phyloP scores from a whole-genome alignment of 805 yeast genomes.

The Gaillardinia entomophila region DNA sequence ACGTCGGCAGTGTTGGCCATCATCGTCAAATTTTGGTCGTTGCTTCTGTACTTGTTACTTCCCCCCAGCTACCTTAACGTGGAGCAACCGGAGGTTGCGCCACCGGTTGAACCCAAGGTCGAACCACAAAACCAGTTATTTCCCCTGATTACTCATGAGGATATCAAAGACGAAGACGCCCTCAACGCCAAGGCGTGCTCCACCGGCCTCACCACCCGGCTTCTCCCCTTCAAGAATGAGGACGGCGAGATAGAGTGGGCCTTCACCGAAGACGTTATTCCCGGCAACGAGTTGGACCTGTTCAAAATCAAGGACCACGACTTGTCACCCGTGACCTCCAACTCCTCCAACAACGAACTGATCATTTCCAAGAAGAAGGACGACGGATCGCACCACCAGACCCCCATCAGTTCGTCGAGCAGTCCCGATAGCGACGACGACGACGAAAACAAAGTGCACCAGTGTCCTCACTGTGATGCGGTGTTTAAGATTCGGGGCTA shows the following conservation, averaged over 20 bases:
- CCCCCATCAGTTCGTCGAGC: slow-evolving; percentile 25
- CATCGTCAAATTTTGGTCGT: not conserved
- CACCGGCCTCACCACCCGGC: slow-evolving; percentile 42
- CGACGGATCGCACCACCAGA: slow-evolving; percentile 9
- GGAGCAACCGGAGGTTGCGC: not conserved
- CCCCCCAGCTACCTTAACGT: not conserved
- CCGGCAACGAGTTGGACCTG: slow-evolving; percentile 22
- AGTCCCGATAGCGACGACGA: slow-evolving; percentile 17
- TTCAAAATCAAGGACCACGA: slow-evolving; percentile 13
- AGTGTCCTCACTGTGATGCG: slow-evolving; percentile 45
- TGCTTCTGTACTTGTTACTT: not conserved
- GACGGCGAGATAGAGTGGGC: slow-evolving; percentile 57
- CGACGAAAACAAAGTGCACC: slow-evolving; percentile 19
- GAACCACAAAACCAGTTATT: no score
- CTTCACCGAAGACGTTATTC: slow-evolving; percentile 37
- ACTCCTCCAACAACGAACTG: slow-evolving; percentile 29
- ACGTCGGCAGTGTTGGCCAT: no score
- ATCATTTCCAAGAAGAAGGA: slow-evolving; percentile 14
- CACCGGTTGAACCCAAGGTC: not conserved
- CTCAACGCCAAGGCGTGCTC: slow-evolving; percentile 37
- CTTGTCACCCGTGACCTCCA: slow-evolving; percentile 35
- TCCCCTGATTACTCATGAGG: not conserved
- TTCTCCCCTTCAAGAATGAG: slow-evolving; percentile 46
- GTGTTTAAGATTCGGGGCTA: slow-evolving; percentile 12
- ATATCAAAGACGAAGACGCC: not conserved